Percentiles rank a stretch among this genome's conserved stretches.
These are phyloP conservation scores for Hortaea werneckii DNA, from an alignment of 2,329 filamentous ascomycete species.

Conservation along the genomic window DNA sequence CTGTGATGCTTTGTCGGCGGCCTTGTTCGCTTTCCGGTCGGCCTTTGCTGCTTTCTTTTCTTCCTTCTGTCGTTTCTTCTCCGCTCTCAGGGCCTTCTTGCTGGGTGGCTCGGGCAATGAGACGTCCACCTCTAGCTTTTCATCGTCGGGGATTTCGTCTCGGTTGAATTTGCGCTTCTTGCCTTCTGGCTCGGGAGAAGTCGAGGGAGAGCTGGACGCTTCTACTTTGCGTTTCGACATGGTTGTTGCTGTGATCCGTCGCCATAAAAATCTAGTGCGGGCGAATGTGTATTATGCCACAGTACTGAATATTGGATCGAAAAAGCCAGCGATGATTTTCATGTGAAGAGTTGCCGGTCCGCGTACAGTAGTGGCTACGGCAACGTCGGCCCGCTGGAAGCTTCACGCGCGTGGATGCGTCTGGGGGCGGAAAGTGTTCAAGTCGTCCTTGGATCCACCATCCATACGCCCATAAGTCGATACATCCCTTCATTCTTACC, in stretches of 20 bases:
- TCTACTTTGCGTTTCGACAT: slow-evolving; percentile 1
- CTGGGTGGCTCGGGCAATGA: slow-evolving; percentile 85
- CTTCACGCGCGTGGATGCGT: too few species aligned
- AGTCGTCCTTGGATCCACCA: too few species aligned
- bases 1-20: slow-evolving; percentile 31
- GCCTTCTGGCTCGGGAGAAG: neutral
- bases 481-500: too few species aligned
- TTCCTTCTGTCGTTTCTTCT: slow-evolving; percentile 57
- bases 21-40: neutral
- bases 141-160: slow-evolving; percentile 35
- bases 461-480: too few species aligned
- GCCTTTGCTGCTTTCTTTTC: neutral
- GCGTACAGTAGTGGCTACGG: too few species aligned
- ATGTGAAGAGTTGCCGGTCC: too few species aligned
- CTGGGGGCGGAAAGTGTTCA: too few species aligned
- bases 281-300: too few species aligned
- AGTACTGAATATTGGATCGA: too few species aligned
- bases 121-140: slow-evolving; percentile 75
- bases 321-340: too few species aligned
- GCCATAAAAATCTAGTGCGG: too few species aligned
- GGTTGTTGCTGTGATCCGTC: neutral
- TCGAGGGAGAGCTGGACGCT: neutral
- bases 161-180: slow-evolving; percentile 61
- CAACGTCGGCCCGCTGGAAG: too few species aligned
- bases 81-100: slow-evolving; percentile 79